phyloP scores from a whole-genome alignment of 148 eudicot genomes.

The Rhododendron mucronatum region DNA sequence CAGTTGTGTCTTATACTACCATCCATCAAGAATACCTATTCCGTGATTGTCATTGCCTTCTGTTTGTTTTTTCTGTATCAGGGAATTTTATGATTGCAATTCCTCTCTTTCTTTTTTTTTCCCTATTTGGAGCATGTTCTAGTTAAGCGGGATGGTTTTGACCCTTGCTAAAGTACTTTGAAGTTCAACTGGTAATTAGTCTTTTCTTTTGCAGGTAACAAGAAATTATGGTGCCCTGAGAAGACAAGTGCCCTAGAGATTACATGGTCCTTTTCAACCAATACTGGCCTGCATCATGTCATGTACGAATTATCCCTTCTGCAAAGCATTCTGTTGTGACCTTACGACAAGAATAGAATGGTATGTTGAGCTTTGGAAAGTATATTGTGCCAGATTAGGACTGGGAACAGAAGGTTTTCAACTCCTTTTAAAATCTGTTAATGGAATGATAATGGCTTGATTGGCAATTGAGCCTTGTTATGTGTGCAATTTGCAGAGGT shows the following conservation, averaged over 20 bases:
- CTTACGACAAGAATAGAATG: background rate
- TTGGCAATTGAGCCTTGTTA: background rate
- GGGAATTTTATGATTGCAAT: background rate
- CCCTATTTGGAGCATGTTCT: background rate
- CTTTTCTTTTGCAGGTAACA: conserved; percentile 33
- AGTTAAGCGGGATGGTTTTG: background rate
- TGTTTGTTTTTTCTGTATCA: background rate
- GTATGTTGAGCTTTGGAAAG: background rate
- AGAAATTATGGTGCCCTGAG: conserved; percentile 54
- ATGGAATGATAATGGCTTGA: background rate
- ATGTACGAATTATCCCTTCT: background rate
- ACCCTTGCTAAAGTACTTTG: background rate
- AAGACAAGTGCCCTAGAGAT: conserved; percentile 17
- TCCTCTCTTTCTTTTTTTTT: background rate
- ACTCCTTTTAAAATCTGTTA: background rate
- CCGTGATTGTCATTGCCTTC: background rate
- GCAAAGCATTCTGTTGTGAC: background rate
- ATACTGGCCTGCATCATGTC: background rate
- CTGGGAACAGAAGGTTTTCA: background rate
- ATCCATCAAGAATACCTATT: background rate
- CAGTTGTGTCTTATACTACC: background rate
- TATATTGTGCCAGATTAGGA: background rate
- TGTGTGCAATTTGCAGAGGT: background rate
- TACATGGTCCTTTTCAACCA: conserved; percentile 8
- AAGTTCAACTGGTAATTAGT: background rate